phyloP scores from a whole-genome alignment of 208 protist genomes.

The Phytomonas francai region DNA sequence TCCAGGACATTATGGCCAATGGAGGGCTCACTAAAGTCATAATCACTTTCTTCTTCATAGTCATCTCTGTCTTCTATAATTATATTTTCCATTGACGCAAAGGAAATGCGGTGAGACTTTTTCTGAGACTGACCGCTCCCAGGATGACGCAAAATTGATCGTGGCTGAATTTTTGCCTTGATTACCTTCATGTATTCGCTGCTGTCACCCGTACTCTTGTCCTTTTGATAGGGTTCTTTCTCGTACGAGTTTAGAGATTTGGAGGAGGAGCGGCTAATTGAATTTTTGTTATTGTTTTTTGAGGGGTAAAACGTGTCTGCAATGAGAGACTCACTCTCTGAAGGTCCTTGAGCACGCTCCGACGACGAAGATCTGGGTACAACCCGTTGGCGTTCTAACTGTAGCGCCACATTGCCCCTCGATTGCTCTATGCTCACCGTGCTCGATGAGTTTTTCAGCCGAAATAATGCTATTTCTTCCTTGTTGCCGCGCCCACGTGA shows the following conservation, averaged over 20 bases:
- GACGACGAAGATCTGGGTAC: background rate
- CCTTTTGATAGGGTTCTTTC: background rate
- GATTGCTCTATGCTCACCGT: background rate
- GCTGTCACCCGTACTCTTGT: background rate
- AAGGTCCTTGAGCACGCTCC: background rate
- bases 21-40: background rate
- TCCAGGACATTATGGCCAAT: background rate
- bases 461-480: background rate
- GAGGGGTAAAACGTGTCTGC: background rate
- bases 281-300: background rate
- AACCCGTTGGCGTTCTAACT: background rate
- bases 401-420: background rate
- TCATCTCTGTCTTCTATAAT: background rate
- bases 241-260: background rate
- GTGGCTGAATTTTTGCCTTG: background rate
- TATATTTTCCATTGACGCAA: background rate
- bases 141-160: slow-evolving; percentile 1
- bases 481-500: background rate
- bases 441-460: background rate
- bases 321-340: background rate
- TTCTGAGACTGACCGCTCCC: background rate
- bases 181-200: background rate
- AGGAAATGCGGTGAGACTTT: background rate
- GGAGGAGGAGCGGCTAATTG: background rate
- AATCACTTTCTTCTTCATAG: background rate